A percentile compares a stretch with the other conserved stretches of the same genome.
These are phyloP conservation scores for Polytrichum commune DNA, from an alignment of 225 moss, liverwort and hornwort genomes.

Conservation along the genomic window DNA sequence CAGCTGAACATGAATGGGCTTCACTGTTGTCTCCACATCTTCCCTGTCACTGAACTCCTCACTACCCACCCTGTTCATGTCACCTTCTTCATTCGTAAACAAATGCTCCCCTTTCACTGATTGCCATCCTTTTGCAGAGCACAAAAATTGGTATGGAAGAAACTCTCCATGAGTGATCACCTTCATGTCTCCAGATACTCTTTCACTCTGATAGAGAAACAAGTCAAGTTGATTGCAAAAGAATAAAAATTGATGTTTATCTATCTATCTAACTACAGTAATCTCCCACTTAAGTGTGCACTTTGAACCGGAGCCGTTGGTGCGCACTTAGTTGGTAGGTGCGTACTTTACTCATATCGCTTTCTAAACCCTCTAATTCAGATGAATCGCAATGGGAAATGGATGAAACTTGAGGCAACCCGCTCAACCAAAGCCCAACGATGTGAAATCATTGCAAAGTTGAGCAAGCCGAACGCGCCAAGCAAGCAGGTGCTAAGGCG, in stretches of 20 bases:
- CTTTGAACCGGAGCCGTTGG: too few relatives aligned
- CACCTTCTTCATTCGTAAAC: slow-evolving; percentile 17
- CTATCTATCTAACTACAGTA: too few relatives aligned
- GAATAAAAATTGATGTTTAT: not conserved
- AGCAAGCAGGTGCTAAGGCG: too few relatives aligned
- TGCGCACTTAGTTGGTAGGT: too few relatives aligned
- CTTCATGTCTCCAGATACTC: slow-evolving; percentile 22
- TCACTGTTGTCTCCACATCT: slow-evolving; percentile 24
- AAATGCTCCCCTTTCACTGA: slow-evolving; percentile 19
- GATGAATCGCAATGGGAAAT: too few relatives aligned
- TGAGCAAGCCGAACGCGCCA: too few relatives aligned
- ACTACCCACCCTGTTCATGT: slow-evolving; percentile 11
- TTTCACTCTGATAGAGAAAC: slow-evolving; percentile 24
- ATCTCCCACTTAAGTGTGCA: too few relatives aligned
- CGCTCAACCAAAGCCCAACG: too few relatives aligned
- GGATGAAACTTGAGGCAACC: too few relatives aligned
- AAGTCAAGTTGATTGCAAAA: not conserved
- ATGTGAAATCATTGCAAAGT: too few relatives aligned
- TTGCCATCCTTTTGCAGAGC: not conserved
- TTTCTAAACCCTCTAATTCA: too few relatives aligned
- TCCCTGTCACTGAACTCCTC: slow-evolving; percentile 17
- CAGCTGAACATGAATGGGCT: slow-evolving; percentile 25
- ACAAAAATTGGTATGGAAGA: slow-evolving; percentile 25
- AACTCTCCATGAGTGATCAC: slow-evolving; percentile 67
- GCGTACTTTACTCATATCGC: too few relatives aligned